Base-by-base conservation (phyloP, 1,284 basidiomycete species). In the Ustilago tritici region DNA sequence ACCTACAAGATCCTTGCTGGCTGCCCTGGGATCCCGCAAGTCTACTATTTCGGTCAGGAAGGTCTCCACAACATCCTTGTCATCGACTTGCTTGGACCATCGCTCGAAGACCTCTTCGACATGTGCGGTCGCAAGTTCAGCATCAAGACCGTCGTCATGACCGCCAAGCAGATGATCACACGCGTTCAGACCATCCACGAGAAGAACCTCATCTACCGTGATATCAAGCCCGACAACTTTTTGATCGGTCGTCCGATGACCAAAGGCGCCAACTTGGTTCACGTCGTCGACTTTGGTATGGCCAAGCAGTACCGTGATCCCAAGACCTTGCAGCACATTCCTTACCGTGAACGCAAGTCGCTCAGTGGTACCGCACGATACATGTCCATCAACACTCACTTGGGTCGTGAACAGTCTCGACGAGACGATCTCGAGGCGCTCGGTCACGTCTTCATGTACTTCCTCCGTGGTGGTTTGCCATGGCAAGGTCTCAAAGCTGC, bases 161-260 rank as follows among this genome's bases (percentile, higher is more conserved):
- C 93, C 55, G 95, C 95, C 60, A 92, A 94, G 84, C 95, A 97
- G 87, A 97, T 97, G 95, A 84, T 85, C 70, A 81, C 84, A 2
- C 80, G 95, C 71, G 94, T 96, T 35, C 94, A 97, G 88, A 94
- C 93, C 32, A 95, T 98, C 74, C 95, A 98, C 88, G 95, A 96
- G 87, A 95, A 95, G 90, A 95, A 95, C 87, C 90, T 98, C 82
- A 97, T 98, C 84, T 97, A 98, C 87, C 92, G 95, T 66, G 95
- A 98, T 86, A 98, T 98, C 89, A 98, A 98, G 87, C 95, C 95
- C 6, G 95, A 98, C 88, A 97, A 97, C 88, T 98, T 98, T 87
- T 89, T 98, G 79, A 93, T 97, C 83, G 95, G 95, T 38, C 91
- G 94, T 23, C 93, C 94, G 12, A 92, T 92, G 46, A 95, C 93